Conservation (phyloP, 257 asterid genomes). For the Fraxinus pennsylvanica region DNA sequence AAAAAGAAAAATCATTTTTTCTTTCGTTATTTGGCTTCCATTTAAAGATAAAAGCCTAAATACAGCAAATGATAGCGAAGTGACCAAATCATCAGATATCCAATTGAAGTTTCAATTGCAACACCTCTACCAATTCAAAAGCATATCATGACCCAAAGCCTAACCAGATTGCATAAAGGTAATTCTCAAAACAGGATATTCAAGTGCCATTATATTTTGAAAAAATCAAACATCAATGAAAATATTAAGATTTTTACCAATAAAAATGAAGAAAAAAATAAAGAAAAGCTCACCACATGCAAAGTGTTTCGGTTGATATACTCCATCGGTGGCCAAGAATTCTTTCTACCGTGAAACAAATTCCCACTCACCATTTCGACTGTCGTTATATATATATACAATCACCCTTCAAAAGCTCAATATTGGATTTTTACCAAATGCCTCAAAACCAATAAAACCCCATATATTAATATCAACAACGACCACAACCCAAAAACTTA, state of each 20-base stretch:
- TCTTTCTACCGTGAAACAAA: conserved; percentile 78
- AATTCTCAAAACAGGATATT: neutral
- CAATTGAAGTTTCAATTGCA: neutral
- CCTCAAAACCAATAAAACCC: conserved; percentile 22
- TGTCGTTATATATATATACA: conserved; percentile 18
- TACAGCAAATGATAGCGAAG: neutral
- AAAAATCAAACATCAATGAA: neutral
- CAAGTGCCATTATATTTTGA: neutral
- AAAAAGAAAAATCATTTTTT: neutral
- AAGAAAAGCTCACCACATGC: conserved; percentile 70
- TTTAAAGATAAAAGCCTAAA: neutral
- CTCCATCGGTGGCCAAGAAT: conserved; percentile 98
- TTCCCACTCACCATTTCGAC: conserved; percentile 83
- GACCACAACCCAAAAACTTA: conserved; percentile 30
- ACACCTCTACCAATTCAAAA: neutral
- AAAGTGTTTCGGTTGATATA: conserved; percentile 75
- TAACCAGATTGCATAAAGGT: neutral
- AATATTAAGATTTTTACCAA: neutral
- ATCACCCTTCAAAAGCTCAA: conserved; percentile 25
- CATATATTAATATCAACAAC: conserved; percentile 6
- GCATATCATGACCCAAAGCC: neutral
- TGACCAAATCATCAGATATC: neutral
- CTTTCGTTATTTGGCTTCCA: neutral
- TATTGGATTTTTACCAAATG: conserved; percentile 31
- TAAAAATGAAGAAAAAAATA: neutral